Base-by-base conservation (phyloP, 1,284 basidiomycete species). In the Neolentinus lepideus region DNA sequence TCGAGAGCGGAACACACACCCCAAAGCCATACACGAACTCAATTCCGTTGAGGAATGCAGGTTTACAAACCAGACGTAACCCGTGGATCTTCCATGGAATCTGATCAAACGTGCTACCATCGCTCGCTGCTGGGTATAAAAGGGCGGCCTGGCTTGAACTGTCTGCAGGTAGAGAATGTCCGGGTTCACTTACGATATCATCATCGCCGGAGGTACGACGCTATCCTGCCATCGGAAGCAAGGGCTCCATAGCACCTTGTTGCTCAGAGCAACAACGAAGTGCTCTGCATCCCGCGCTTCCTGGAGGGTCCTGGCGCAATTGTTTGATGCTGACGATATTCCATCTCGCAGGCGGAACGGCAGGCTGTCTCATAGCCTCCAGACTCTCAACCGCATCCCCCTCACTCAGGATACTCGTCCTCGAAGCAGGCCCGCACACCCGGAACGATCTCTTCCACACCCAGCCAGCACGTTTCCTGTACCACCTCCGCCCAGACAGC, bases 381-480 rank as follows among this genome's bases (percentile, higher is more conserved):
- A 71, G 79, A 54, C 71, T 81, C 12, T 74, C 77, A 2, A 70
- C 67, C 1, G 75, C 76, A 1, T 72, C 75, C 57, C 74, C 78
- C 0, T 57, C 64, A 0, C 62, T 80, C 48, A 75, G 67, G 52
- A 76, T 81, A 36, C 66, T 67, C 22, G 64, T 77, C 50, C 61
- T 81, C 33, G 79, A 80, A 62, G 68, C 75, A 10, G 80, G 81
- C 0, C 69, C 71, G 2, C 67, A 73, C 47, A 77, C 77, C 2
- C 60, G 69, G 16, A 73, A 80, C 24, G 29, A 77, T 9, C 66
- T 66, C 1, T 59, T 66, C 0, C 79, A 85, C 61, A 66, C 71
- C 3, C 80, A 84, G 43, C 84, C 83, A 0, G 80, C 66, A 1
- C 72, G 74, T 27, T 83, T 63, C 62, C 64, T 75, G 48, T 57